These are phyloP conservation scores for Vararia minispora DNA, from an alignment of 768 basidiomycete species.

Conservation along the genomic window DNA sequence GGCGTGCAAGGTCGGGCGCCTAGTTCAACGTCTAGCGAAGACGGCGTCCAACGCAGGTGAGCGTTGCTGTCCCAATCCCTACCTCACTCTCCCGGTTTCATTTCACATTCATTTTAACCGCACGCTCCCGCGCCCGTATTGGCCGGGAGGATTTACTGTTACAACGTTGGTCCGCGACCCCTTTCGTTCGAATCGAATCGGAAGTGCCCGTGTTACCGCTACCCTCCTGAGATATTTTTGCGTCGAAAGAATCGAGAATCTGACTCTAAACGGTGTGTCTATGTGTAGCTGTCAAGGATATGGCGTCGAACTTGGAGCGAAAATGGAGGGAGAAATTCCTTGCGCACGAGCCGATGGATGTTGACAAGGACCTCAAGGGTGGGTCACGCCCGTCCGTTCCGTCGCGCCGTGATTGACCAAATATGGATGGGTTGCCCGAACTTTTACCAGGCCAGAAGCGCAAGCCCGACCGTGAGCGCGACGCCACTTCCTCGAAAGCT, in stretches of 20 bases:
- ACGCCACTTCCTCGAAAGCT: constrained; percentile 28
- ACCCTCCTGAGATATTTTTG: constrained; percentile 13
- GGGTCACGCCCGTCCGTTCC: constrained; percentile 45
- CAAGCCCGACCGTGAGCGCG: constrained; percentile 61
- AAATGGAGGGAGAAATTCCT: constrained; percentile 65
- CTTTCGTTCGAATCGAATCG: constrained; percentile 3
- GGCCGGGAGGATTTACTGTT: too few relatives aligned
- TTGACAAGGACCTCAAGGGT: constrained; percentile 43
- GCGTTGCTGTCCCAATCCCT: constrained; percentile 21
- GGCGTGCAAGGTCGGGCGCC: constrained; percentile 67
- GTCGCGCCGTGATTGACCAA: constrained; percentile 6
- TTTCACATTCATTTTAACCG: constrained; percentile 2
- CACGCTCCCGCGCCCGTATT: too few relatives aligned
- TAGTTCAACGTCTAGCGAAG: constrained; percentile 67
- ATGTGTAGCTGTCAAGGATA: constrained; percentile 81
- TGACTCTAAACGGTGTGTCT: constrained; percentile 48
- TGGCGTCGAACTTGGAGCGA: constrained; percentile 80
- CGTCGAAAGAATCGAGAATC: constrained; percentile 27
- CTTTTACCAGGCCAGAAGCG: constrained; percentile 59
- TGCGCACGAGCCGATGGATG: constrained; percentile 28
- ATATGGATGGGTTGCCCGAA: constrained; percentile 12
- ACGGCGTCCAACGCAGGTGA: constrained; percentile 74
- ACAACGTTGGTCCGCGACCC: too few relatives aligned
- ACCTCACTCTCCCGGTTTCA: constrained; percentile 4
- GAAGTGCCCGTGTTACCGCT: constrained; percentile 10